A percentile compares a stretch with the other conserved stretches of the same genome.
Conservation (phyloP, 1,139 yeast genomes). For the Taphrina pruni region DNA sequence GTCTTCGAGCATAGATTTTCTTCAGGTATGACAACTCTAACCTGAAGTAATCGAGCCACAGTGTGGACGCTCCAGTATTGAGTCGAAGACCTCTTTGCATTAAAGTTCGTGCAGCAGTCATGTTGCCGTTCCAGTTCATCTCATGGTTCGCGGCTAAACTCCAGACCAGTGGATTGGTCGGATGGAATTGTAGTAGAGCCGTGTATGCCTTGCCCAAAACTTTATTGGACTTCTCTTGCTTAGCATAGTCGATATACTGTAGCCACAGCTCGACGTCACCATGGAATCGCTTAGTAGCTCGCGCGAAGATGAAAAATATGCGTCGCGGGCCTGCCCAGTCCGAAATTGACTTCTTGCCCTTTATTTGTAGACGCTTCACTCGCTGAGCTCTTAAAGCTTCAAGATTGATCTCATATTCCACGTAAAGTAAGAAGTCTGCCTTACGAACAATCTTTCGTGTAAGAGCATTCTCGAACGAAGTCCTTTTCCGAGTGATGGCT, state of each 20-base stretch:
- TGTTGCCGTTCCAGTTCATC: slow-evolving; percentile 83
- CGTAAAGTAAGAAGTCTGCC: slow-evolving; percentile 76
- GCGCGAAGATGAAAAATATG: slow-evolving; percentile 78
- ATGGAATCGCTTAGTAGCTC: slow-evolving; percentile 83
- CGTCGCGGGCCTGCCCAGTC: slow-evolving; percentile 90
- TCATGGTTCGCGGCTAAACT: slow-evolving; percentile 93
- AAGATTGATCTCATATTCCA: slow-evolving; percentile 79
- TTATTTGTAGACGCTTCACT: slow-evolving; percentile 55
- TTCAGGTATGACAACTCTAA: slow-evolving; percentile 86
- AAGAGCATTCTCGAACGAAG: slow-evolving; percentile 92
- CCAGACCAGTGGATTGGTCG: slow-evolving; percentile 91
- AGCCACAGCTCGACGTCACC: slow-evolving; percentile 80
- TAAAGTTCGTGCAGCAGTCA: slow-evolving; percentile 83
- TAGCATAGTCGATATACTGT: slow-evolving; percentile 73
- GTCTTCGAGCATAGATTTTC: slow-evolving; percentile 80
- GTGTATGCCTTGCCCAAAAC: slow-evolving; percentile 83
- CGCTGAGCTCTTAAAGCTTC: slow-evolving; percentile 80
- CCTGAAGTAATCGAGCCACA: slow-evolving; percentile 87
- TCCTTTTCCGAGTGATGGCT: slow-evolving; percentile 87
- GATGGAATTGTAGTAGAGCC: slow-evolving; percentile 78
- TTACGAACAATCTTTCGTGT: slow-evolving; percentile 82
- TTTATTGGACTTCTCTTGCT: slow-evolving; percentile 73
- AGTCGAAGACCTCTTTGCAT: slow-evolving; percentile 86
- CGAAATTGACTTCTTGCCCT: slow-evolving; percentile 62
- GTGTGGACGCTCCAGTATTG: slow-evolving; percentile 70